A percentile compares a stretch with the other conserved stretches of the same genome.
Evolutionary conservation across 768 basidiomycete species (phyloP).

Genomic region (Pilatotrama ljubarskyi): DNA sequence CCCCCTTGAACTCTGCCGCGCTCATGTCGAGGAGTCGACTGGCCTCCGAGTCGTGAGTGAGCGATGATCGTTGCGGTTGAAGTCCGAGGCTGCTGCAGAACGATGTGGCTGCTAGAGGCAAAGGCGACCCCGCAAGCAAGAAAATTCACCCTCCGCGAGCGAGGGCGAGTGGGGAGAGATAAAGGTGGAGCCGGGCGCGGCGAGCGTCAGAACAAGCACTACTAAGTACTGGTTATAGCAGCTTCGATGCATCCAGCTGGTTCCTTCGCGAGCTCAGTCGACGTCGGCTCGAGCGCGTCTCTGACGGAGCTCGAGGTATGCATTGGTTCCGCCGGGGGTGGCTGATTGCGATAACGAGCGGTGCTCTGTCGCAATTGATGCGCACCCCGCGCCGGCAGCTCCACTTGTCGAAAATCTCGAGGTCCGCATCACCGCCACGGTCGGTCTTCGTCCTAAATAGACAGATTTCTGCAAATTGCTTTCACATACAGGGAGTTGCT

Average conservation of each 20-base stretch:
- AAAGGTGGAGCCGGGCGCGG: background rate
- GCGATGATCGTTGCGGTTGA: background rate
- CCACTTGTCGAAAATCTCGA: background rate
- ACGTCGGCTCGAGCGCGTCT: background rate
- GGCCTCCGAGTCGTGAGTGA: background rate
- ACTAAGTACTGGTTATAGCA: background rate
- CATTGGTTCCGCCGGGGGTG: too few relatives aligned
- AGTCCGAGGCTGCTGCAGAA: background rate
- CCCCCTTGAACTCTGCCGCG: background rate
- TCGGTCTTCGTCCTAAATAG: too few relatives aligned
- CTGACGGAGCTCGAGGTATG: background rate
- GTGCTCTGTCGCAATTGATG: constrained; percentile 11
- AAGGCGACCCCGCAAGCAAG: background rate
- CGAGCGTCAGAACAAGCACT: background rate
- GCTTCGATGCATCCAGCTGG: background rate
- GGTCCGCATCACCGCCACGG: background rate
- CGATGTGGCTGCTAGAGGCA: too few relatives aligned
- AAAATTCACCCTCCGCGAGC: background rate
- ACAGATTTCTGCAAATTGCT: too few relatives aligned
- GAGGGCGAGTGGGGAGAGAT: background rate
- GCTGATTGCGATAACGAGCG: constrained; percentile 5
- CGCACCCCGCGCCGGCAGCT: background rate
- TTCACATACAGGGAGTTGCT: too few relatives aligned
- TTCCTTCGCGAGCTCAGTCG: background rate
- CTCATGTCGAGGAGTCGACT: background rate